Base-by-base conservation (phyloP, 2,329 filamentous ascomycete species). In the Penicillium corylophilum region DNA sequence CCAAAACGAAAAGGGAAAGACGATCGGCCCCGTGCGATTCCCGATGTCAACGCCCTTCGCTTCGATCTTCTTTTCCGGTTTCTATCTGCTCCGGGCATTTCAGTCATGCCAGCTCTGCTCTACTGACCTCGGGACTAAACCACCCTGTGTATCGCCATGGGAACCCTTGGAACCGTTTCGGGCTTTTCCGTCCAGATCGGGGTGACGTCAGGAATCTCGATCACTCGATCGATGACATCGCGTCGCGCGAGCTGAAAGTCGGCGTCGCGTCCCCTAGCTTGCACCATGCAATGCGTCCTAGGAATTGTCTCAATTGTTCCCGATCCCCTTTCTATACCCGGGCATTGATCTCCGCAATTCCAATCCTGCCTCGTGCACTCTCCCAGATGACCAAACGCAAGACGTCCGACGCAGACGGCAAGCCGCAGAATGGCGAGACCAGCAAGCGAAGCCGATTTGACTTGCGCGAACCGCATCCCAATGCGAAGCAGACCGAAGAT, bases 401-500 rank as follows among this genome's bases (percentile, higher is more conserved):
- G 44, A 47, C 58, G 3, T 48, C 60, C 10, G 54, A 53, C 26
- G 26, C 57, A n/a, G 45, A 53, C 6, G 38, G 46, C 3, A 31
- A 46, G 15, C 16, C 50, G 18, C 54, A 53, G 33, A 48, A 38
- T 31, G 36, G 53, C 9, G 49, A 50, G n/a, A 44, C 47, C 1
- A 55, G 35, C 41, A 69, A 64, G 51, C 62, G 55, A 40, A 53
- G 46, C 3, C 56, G 51, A 12, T 33, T 46, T 0, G 58, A 63
- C 36, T 26, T 65, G 16, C 49, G 47, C 1, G 50, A 55, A n/a
- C 65, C 64, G 1, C 69, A 71, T 48, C 67, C 62, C 3, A 67
- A 69, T 44, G 67, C 74, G 1, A 63, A 74, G 53, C 69, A 75
- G 53, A 64, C 71, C 6, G 75, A 77, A 50, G 69, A 76, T 16